These are phyloP conservation scores for Hericium coralloides DNA, from an alignment of 768 basidiomycete species.

Conservation along the genomic window DNA sequence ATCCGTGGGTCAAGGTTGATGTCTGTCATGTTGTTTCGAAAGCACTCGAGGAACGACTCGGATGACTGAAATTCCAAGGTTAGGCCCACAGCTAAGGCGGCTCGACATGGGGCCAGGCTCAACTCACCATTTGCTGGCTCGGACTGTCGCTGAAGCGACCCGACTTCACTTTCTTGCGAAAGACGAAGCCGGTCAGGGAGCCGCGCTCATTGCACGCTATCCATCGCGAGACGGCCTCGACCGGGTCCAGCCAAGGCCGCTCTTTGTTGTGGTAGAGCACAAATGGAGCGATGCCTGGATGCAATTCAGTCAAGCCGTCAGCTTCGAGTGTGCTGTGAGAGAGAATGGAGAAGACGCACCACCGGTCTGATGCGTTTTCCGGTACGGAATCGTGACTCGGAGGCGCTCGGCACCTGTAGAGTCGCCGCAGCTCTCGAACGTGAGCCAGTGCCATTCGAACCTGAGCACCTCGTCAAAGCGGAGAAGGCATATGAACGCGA, in stretches of 20 bases:
- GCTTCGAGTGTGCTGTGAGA: not conserved
- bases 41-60: constrained; percentile 29
- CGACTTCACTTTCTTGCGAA: too few relatives aligned
- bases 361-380: constrained; percentile 17
- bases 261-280: constrained; percentile 8
- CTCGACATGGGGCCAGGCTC: too few relatives aligned
- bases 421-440: not conserved
- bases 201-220: not conserved
- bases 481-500: constrained; percentile 17
- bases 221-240: constrained; percentile 18
- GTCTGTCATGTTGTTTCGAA: constrained; percentile 33
- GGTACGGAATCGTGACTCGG: constrained; percentile 10
- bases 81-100: too few relatives aligned
- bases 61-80: constrained; percentile 23
- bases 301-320: too few relatives aligned
- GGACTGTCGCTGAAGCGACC: too few relatives aligned
- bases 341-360: constrained; percentile 7
- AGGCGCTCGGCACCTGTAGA: not conserved
- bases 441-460: constrained; percentile 14
- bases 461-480: constrained; percentile 18
- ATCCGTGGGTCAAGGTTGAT: constrained; percentile 26
- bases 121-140: too few relatives aligned
- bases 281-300: constrained; percentile 13
- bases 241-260: constrained; percentile 11
- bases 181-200: too few relatives aligned